Percentiles rank a stretch among this genome's conserved stretches.
phyloP scores from a whole-genome alignment of 768 basidiomycete species.

The Imleria badia region DNA sequence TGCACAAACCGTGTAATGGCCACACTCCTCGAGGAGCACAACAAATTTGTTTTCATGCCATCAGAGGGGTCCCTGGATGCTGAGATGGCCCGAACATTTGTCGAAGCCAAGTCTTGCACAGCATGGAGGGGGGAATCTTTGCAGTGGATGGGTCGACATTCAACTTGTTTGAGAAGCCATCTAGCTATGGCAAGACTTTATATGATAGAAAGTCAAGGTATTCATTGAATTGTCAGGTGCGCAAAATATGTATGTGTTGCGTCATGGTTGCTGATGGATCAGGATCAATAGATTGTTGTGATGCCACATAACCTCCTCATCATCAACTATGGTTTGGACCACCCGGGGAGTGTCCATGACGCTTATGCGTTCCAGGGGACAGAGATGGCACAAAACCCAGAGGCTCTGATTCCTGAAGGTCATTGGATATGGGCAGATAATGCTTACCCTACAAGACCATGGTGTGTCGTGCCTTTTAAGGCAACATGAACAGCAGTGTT shows the following conservation, averaged over 20 bases:
- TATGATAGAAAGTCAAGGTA: no score
- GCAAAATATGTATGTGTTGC: neutral
- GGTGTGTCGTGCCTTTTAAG: conserved; percentile 9
- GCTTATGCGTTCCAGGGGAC: conserved; percentile 4
- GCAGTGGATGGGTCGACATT: neutral
- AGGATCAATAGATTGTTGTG: neutral
- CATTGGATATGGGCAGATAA: conserved; percentile 18
- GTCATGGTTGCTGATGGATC: no score
- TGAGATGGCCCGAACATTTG: neutral
- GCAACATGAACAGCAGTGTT: fast-evolving
- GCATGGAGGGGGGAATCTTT: neutral
- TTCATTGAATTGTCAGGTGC: conserved; percentile 19
- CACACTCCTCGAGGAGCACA: neutral
- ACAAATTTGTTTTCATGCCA: neutral
- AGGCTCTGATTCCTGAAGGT: neutral
- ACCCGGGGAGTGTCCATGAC: conserved; percentile 11
- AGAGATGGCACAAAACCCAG: neutral
- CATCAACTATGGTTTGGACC: conserved; percentile 2
- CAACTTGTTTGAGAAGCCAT: neutral
- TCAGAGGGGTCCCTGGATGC: neutral
- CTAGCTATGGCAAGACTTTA: no score
- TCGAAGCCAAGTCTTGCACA: neutral
- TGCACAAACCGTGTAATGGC: neutral
- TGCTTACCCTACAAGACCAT: conserved; percentile 7
- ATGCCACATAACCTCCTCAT: conserved; percentile 8